Conservation (phyloP, 2,329 filamentous ascomycete genomes). For the Cladorrhinum sp. region DNA sequence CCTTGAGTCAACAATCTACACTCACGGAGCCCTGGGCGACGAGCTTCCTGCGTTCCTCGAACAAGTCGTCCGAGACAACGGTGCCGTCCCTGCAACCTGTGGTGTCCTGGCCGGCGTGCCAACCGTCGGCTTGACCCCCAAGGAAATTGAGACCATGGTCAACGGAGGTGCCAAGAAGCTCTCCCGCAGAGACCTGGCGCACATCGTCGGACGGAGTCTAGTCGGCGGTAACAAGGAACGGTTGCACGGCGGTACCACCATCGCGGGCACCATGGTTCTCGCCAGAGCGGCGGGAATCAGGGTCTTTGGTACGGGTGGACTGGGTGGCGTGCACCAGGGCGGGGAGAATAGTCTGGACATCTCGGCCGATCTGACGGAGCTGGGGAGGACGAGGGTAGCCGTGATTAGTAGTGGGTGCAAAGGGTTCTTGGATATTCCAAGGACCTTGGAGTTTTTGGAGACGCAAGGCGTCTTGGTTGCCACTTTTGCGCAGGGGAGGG, state of each 20-base stretch:
- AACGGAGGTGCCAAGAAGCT: constrained; percentile 72
- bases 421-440: constrained; percentile 87
- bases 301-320: constrained; percentile 89
- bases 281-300: constrained; percentile 83
- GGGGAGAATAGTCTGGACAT: constrained; percentile 86
- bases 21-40: constrained; percentile 81
- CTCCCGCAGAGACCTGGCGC: constrained; percentile 82
- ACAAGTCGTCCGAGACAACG: constrained; percentile 73
- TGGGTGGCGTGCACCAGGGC: constrained; percentile 90
- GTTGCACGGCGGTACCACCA: constrained; percentile 86
- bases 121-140: constrained; percentile 69
- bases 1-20: constrained; percentile 95
- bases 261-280: constrained; percentile 88
- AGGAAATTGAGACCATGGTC: constrained; percentile 73
- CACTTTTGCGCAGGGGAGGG: constrained; percentile 82
- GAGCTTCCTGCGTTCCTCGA: constrained; percentile 62
- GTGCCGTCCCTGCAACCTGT: constrained; percentile 85
- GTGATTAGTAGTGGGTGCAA: constrained; percentile 92
- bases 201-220: constrained; percentile 64
- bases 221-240: constrained; percentile 51
- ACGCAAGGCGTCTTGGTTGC: constrained; percentile 75
- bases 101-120: constrained; percentile 82
- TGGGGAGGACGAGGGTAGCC: constrained; percentile 83
- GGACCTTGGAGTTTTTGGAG: constrained; percentile 76
- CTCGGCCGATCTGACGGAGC: constrained; percentile 90